Base-by-base conservation (phyloP, 768 basidiomycete genomes). In the Mycena alexandri region DNA sequence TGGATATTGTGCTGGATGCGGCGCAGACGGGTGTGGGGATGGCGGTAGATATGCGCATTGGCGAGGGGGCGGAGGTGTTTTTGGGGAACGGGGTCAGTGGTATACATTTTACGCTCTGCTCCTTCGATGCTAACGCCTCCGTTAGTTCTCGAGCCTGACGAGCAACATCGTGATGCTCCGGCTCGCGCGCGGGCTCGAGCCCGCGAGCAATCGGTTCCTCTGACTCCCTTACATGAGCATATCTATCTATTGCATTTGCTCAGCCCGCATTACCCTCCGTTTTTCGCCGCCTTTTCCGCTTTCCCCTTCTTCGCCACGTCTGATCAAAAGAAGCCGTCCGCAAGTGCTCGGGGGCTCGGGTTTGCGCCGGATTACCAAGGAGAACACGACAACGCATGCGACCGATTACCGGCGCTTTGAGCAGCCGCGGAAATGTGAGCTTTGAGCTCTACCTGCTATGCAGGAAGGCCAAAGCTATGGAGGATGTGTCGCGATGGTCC, bases 21-120 rank as follows among this genome's bases (percentile, higher is more conserved):
- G 83, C 82, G 53, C 87, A 89, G 72, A 65, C 70, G 38, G 70
- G 70, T 10, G 70, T 71, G 5, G 73, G 75, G 43, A 78, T 79
- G 78, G 81, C 82, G 8, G 79, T 83, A 21, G 82, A 83, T 51
- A 83, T 83, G 82, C 79, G 79, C 22, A 80, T 83, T n/a, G 82
- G 78, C 0, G 77, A 80, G 65, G 71, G 75, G 25, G 82, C 82
- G 5, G 80, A 83, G 67, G 81, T 82, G 53, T 83, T 83, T 63
- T 67, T 83, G 0, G 82, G 82, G 0, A 83, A 83, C 43, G 82
- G 82, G 67, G 67, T 68, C 42, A 42, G 61, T 60, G 44, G 17
- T 10, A 21, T 42, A 10, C 38, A 21, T 19, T 50, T 3, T 17
- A 21, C 29, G 14, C 14, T 19, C 13, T 16, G 11, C 24, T 14